These are phyloP conservation scores for Neopestalotiopsis sp. DNA, from an alignment of 2,329 filamentous ascomycete genomes.

Conservation along the genomic window DNA sequence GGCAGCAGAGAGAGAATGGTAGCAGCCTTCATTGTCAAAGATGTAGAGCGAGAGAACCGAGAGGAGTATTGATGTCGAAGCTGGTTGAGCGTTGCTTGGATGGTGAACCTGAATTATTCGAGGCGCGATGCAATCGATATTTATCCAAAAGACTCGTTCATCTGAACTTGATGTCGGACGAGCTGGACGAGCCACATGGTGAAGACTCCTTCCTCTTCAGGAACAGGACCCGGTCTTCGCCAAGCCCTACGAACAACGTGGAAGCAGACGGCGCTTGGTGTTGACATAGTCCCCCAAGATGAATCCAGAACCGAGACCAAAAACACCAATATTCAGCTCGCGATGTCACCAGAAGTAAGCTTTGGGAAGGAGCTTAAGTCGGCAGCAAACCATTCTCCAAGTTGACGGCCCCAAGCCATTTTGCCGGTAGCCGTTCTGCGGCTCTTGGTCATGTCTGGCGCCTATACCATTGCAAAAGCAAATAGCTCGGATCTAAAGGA, in stretches of 20 bases:
- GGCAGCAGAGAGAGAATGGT: slow-evolving; percentile 24
- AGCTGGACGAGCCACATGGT: neutral
- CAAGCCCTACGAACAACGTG: slow-evolving; percentile 11
- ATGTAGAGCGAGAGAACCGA: slow-evolving; percentile 9
- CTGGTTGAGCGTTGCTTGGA: slow-evolving; percentile 9
- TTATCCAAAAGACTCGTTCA: slow-evolving; percentile 4
- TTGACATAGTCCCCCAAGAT: neutral
- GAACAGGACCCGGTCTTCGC: slow-evolving; percentile 7
- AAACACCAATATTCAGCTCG: neutral
- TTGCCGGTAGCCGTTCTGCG: slow-evolving; percentile 14
- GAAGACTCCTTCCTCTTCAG: slow-evolving; percentile 11
- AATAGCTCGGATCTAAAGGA: neutral
- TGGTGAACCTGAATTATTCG: neutral
- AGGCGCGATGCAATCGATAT: slow-evolving; percentile 1
- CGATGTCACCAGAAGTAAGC: slow-evolving; percentile 9
- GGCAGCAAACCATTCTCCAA: neutral
- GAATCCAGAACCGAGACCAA: neutral
- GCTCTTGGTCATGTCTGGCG: slow-evolving; percentile 11
- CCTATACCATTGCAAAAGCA: neutral
- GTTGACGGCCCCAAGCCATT: slow-evolving; percentile 1
- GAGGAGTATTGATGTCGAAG: slow-evolving; percentile 9
- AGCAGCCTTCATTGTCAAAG: slow-evolving; percentile 23
- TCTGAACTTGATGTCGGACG: neutral
- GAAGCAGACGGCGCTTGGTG: neutral
- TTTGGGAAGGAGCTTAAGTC: slow-evolving; percentile 10